phyloP scores from a whole-genome alignment of 192 early-diverging fungal species.

The Podila verticillata region DNA sequence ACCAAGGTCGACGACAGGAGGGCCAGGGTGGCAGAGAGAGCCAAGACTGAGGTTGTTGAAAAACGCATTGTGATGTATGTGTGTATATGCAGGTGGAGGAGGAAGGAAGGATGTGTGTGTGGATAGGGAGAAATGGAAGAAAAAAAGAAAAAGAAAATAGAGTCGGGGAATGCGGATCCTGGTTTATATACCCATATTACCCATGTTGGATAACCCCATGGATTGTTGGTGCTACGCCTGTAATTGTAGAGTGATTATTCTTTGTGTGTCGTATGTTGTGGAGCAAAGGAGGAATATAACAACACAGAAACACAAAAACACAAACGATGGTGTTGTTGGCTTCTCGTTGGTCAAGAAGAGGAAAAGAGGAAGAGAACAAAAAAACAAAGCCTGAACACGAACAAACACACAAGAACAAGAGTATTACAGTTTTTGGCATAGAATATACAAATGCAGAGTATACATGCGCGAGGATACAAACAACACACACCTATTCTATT shows the following conservation, averaged over 20 bases:
- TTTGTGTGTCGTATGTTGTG: background rate
- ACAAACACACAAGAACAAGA: background rate
- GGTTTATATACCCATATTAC: background rate
- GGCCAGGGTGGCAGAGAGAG: constrained; percentile 21
- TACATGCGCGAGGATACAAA: too few species aligned
- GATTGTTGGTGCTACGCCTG: background rate
- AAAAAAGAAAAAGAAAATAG: background rate
- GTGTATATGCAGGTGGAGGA: background rate
- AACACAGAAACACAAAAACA: too few species aligned
- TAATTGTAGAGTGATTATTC: background rate
- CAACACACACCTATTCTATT: background rate
- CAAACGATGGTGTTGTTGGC: too few species aligned
- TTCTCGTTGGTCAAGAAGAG: too few species aligned
- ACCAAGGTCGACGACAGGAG: constrained; percentile 13
- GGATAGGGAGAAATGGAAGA: background rate
- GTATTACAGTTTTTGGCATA: background rate
- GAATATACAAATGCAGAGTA: too few species aligned
- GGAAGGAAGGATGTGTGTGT: background rate
- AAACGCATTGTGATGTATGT: constrained; percentile 26
- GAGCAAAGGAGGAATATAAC: constrained; percentile 17
- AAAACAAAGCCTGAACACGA: background rate
- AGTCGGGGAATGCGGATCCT: background rate
- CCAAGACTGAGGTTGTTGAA: constrained; percentile 15
- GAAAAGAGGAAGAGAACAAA: background rate
- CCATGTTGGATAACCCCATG: background rate